These are phyloP conservation scores for Penicillium sp. DNA, from an alignment of 2,329 filamentous ascomycete species.

Conservation along the genomic window DNA sequence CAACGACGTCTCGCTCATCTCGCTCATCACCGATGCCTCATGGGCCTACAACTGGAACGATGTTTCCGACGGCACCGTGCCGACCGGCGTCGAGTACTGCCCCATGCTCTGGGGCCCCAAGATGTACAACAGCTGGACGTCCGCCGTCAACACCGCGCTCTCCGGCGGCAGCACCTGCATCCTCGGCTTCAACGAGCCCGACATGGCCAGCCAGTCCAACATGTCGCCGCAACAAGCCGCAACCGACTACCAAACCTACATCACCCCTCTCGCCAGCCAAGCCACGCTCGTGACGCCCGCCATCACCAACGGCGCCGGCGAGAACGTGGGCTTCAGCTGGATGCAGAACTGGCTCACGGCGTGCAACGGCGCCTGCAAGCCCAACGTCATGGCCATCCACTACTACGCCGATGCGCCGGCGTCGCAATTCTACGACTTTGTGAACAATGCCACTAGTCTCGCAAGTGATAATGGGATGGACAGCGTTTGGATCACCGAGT, in stretches of 20 bases:
- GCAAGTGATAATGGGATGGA: constrained; percentile 30
- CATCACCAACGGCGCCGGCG: constrained; percentile 33
- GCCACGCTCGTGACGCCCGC: constrained; percentile 42
- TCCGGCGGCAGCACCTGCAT: constrained; percentile 34
- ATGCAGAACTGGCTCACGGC: constrained; percentile 36
- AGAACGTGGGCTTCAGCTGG: constrained; percentile 37
- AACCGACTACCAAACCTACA: constrained; percentile 32
- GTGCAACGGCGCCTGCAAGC: constrained; percentile 34
- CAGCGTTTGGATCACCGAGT: constrained; percentile 47
- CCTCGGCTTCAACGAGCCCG: constrained; percentile 47
- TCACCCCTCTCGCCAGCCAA: constrained; percentile 33
- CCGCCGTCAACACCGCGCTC: constrained; percentile 31
- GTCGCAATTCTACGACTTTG: constrained; percentile 14
- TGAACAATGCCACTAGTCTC: constrained; percentile 31
- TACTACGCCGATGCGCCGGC: constrained; percentile 36
- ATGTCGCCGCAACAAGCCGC: constrained; percentile 37
- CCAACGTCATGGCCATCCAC: constrained; percentile 42
- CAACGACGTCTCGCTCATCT: constrained; percentile 29
- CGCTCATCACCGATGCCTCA: constrained; percentile 24
- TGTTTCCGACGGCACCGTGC: constrained; percentile 25
- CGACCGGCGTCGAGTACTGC: constrained; percentile 38
- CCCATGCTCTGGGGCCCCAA: constrained; percentile 45
- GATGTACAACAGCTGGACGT: constrained; percentile 32
- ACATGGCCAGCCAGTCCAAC: constrained; percentile 34
- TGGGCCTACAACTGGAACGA: constrained; percentile 48